These are phyloP conservation scores for Microcyclospora pomicola DNA, from an alignment of 2,329 filamentous ascomycete species.

Conservation along the genomic window DNA sequence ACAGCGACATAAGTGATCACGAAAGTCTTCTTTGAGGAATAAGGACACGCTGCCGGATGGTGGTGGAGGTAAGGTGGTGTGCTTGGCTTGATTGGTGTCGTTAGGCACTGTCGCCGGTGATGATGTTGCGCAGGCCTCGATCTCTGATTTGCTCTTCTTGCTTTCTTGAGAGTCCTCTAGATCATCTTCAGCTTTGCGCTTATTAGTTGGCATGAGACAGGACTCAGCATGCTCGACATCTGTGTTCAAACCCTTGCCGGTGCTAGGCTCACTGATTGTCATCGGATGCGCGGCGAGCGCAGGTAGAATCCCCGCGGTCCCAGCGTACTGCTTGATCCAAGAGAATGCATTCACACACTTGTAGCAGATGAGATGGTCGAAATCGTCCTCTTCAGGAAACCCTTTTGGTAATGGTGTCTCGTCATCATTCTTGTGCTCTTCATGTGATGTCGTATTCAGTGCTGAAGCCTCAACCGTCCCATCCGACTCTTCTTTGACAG, in stretches of 20 bases:
- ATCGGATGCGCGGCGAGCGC: conserved; percentile 43
- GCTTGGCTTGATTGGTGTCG: conserved; percentile 6
- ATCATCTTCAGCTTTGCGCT: conserved; percentile 35
- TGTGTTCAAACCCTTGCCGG: neutral
- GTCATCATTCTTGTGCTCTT: conserved; percentile 35
- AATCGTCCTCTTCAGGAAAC: conserved; percentile 79
- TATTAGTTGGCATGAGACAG: conserved; percentile 12
- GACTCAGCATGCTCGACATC: neutral
- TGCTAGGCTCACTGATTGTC: neutral
- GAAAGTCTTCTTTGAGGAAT: conserved; percentile 69
- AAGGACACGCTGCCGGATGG: conserved; percentile 56
- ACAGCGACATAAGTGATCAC: conserved; percentile 71
- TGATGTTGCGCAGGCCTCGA: conserved; percentile 1
- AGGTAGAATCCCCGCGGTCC: conserved; percentile 62
- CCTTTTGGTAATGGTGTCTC: conserved; percentile 61
- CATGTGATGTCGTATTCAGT: conserved; percentile 26
- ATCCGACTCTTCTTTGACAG: conserved; percentile 20
- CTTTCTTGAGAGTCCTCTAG: conserved; percentile 12
- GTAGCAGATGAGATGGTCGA: conserved; percentile 84
- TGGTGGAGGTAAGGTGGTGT: conserved; percentile 38
- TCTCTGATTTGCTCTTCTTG: conserved; percentile 17
- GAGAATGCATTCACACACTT: conserved; percentile 79
- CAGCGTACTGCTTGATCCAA: conserved; percentile 85
- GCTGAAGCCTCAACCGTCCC: conserved; percentile 16
- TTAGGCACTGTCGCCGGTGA: neutral